Evolutionary conservation across 345 rosid species (phyloP).

Genomic region (Turritis glabra): DNA sequence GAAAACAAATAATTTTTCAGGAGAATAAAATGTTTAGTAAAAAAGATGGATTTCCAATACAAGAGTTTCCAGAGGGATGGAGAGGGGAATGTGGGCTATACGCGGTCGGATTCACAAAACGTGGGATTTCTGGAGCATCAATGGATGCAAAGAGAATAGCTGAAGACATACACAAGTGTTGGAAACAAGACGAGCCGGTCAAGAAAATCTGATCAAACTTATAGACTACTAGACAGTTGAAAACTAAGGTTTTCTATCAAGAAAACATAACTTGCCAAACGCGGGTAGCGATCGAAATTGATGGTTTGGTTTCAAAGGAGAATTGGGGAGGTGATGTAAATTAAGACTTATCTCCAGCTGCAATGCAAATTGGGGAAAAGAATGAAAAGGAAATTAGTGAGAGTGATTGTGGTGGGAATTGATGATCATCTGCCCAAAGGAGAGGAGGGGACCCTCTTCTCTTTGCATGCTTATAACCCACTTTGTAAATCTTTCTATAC

Average conservation of each 20-base stretch:
- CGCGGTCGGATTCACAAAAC: conserved; percentile 91
- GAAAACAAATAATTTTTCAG: conserved; percentile 35
- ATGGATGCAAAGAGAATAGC: conserved; percentile 85
- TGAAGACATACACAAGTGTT: conserved; percentile 55
- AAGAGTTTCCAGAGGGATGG: conserved; percentile 89
- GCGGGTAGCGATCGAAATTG: conserved; percentile 21
- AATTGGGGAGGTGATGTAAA: conserved; percentile 11
- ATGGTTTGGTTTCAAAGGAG: conserved; percentile 19
- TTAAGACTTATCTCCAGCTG: conserved; percentile 36
- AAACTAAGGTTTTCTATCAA: background rate
- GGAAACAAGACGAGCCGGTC: conserved; percentile 42
- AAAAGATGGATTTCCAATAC: conserved; percentile 73
- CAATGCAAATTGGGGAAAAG: conserved; percentile 41
- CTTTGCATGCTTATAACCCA: conserved; percentile 44
- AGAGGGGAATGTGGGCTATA: conserved; percentile 88
- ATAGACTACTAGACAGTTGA: conserved; percentile 9
- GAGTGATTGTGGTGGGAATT: conserved; percentile 42
- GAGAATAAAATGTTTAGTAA: conserved; percentile 74
- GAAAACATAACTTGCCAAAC: conserved; percentile 21
- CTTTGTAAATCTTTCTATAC: conserved; percentile 41
- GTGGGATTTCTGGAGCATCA: conserved; percentile 77
- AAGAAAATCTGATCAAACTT: conserved; percentile 20
- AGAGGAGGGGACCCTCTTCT: conserved; percentile 43
- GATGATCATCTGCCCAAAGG: conserved; percentile 43
- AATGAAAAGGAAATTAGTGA: conserved; percentile 38